Conservation (phyloP, 164 flowering plant genomes). For the Annona cherimola region DNA sequence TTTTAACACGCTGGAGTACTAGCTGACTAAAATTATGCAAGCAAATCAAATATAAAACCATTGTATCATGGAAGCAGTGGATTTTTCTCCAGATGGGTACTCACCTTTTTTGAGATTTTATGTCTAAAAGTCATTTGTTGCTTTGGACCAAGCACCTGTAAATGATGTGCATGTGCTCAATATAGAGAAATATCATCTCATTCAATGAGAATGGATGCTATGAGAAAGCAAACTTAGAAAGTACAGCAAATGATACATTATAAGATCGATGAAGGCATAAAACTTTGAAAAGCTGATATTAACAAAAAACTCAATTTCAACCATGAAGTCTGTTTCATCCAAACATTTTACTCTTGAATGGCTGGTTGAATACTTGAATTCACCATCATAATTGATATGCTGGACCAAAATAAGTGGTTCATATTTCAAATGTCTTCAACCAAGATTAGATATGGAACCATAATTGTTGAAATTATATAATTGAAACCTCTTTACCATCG, state of each 20-base stretch:
- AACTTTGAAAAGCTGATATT: background rate
- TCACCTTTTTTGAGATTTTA: conserved; percentile 68
- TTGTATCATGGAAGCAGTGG: too few species aligned
- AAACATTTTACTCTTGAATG: background rate
- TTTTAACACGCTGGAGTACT: too few species aligned
- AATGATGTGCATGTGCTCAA: conserved; percentile 1
- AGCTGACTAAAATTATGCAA: background rate
- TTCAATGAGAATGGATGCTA: background rate
- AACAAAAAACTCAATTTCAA: background rate
- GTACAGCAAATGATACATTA: background rate
- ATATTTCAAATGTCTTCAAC: background rate
- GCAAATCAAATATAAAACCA: background rate
- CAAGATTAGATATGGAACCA: background rate
- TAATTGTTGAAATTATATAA: too few species aligned
- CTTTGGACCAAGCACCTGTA: conserved; percentile 46
- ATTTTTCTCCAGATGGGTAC: background rate
- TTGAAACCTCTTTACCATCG: too few species aligned
- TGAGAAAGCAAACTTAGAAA: background rate
- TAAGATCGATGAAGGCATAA: background rate
- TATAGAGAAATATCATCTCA: background rate
- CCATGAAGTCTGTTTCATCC: background rate
- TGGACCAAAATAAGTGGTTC: too few species aligned
- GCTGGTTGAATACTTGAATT: background rate
- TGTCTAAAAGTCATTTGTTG: conserved; percentile 51
- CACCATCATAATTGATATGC: too few species aligned